phyloP scores from a whole-genome alignment of 306 rosid species.

The Erythrophleum fordii region DNA sequence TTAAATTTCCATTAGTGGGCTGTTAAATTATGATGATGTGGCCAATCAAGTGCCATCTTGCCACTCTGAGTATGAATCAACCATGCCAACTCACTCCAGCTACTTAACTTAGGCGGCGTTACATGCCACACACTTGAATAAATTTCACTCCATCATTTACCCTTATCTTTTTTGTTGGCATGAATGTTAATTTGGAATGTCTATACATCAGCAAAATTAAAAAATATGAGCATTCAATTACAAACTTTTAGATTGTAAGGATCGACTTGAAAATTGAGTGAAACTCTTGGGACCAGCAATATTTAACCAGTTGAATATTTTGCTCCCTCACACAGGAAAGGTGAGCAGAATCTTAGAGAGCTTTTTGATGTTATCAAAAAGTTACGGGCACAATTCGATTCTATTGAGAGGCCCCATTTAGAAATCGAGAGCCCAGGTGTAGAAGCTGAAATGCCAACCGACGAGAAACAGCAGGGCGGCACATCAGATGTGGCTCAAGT shows the following conservation, averaged over 20 bases:
- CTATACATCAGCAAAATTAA: neutral
- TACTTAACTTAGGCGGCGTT: too few relatives aligned
- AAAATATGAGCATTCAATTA: neutral
- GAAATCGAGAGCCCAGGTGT: conserved; percentile 72
- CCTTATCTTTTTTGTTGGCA: neutral
- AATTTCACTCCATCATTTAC: neutral
- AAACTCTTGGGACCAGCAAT: neutral
- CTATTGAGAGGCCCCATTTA: conserved; percentile 83
- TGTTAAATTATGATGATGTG: neutral
- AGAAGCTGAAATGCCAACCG: conserved; percentile 52
- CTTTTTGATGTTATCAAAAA: conserved; percentile 77
- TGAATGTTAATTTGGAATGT: neutral
- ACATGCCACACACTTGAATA: too few relatives aligned
- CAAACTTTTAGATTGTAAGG: neutral
- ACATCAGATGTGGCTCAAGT: conserved; percentile 36
- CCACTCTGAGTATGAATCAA: too few relatives aligned
- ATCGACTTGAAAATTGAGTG: neutral
- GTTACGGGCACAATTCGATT: conserved; percentile 67
- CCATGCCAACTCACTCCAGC: too few relatives aligned
- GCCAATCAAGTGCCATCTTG: neutral
- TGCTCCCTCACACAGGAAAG: conserved; percentile 67
- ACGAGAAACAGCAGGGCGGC: conserved; percentile 43
- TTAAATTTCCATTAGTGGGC: neutral
- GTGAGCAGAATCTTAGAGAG: conserved; percentile 72
- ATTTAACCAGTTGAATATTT: conserved; percentile 1